Evolutionary conservation across 352 stramenopile species (phyloP).

Genomic region (Pythium pyrilobum): DNA sequence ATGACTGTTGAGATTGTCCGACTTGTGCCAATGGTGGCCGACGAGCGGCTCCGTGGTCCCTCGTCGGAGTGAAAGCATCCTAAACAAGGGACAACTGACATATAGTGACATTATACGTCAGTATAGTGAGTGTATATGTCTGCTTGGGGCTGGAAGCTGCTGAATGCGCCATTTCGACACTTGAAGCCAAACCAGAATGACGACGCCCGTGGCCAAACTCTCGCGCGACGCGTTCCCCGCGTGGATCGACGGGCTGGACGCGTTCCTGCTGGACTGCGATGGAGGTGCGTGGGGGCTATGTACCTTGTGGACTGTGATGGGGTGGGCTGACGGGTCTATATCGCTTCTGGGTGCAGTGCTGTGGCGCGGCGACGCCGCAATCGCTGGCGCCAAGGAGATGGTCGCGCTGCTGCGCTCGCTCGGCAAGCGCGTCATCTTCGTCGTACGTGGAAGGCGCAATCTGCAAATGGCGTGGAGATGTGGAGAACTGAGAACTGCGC

Average conservation of each 20-base stretch:
- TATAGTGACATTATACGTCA: slow-evolving; percentile 10
- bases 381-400: slow-evolving; percentile 57
- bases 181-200: too few relatives aligned
- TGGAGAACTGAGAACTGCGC: too few relatives aligned
- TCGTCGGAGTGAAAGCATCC: too few relatives aligned
- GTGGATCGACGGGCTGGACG: slow-evolving; percentile 62
- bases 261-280: slow-evolving; percentile 83
- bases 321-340: not conserved
- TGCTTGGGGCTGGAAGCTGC: too few relatives aligned
- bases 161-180: too few relatives aligned
- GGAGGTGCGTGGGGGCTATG: slow-evolving; percentile 32
- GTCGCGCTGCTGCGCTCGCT: slow-evolving; percentile 63
- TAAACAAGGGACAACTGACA: too few relatives aligned
- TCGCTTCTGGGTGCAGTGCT: slow-evolving; percentile 10
- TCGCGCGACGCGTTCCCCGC: not conserved
- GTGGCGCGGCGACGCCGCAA: slow-evolving; percentile 47
- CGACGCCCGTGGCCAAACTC: slow-evolving; percentile 1
- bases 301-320: not conserved
- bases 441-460: slow-evolving; percentile 28
- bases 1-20: too few relatives aligned
- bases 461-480: not conserved
- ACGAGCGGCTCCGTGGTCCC: too few relatives aligned
- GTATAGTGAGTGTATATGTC: not conserved
- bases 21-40: too few relatives aligned
- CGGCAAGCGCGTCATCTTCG: slow-evolving; percentile 80